phyloP scores from a whole-genome alignment of 768 basidiomycete species.

The Clavaria fumosa region DNA sequence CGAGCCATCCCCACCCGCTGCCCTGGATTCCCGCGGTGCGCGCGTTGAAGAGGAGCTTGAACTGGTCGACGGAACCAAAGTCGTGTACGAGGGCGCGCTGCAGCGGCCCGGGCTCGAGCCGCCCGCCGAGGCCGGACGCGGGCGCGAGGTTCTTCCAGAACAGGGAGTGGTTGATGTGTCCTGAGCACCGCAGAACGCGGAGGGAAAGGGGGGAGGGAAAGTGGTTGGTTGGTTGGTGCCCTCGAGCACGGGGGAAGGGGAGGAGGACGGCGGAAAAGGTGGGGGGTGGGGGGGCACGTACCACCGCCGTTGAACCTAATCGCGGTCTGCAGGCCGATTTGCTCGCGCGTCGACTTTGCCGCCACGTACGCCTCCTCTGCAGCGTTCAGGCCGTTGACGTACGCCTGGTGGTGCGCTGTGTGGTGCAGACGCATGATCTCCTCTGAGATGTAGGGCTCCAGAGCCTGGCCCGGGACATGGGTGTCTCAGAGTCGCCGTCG shows the following conservation, averaged over 20 bases:
- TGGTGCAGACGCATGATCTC: constrained; percentile 95
- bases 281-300: neutral
- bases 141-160: constrained; percentile 99
- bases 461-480: constrained; percentile 24
- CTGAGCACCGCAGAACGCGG: too few relatives aligned
- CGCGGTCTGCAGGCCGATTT: constrained; percentile 78
- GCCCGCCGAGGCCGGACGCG: constrained; percentile 40
- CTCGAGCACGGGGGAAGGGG: too few relatives aligned
- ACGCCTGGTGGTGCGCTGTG: constrained; percentile 90
- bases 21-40: constrained; percentile 89
- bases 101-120: constrained; percentile 48
- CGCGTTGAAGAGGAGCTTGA: constrained; percentile 80
- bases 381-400: constrained; percentile 83
- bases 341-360: constrained; percentile 53
- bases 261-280: too few relatives aligned
- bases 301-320: constrained; percentile 50
- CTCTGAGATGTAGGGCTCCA: constrained; percentile 84
- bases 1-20: constrained; percentile 98
- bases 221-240: too few relatives aligned
- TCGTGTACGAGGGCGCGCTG: constrained; percentile 62
- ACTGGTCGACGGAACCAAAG: constrained; percentile 76
- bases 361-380: constrained; percentile 68
- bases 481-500: neutral
- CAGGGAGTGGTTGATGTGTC: constrained; percentile 88
- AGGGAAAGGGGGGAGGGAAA: too few relatives aligned